Evolutionary conservation across 2,329 filamentous ascomycete genomes (phyloP).

Genomic region (Verticillium isaacii): DNA sequence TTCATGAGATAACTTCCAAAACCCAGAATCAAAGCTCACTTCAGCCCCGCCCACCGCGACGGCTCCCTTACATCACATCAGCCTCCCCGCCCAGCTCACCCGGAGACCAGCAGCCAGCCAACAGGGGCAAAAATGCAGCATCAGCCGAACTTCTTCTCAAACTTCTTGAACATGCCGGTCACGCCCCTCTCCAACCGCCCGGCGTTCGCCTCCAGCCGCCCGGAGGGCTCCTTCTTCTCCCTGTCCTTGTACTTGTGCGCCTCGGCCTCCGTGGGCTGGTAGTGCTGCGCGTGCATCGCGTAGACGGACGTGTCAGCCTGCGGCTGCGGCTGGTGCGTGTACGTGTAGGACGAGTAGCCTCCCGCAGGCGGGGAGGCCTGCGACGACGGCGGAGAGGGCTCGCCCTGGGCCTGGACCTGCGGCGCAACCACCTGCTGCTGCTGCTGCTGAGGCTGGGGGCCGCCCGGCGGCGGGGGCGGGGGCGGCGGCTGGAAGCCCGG

Average conservation of each 20-base stretch:
- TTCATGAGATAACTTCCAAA: too few species aligned
- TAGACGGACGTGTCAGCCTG: constrained; percentile 38
- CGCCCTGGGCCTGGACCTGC: constrained; percentile 16
- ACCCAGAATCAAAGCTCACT: too few species aligned
- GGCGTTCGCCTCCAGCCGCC: constrained; percentile 59
- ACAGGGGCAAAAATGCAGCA: not conserved
- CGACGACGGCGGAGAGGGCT: constrained; percentile 21
- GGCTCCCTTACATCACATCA: too few species aligned
- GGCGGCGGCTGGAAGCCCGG: constrained; percentile 36
- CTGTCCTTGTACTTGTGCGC: constrained; percentile 34
- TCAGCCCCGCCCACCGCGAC: too few species aligned
- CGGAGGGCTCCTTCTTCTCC: constrained; percentile 36
- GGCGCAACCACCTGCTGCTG: constrained; percentile 13
- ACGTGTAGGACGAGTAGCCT: constrained; percentile 53
- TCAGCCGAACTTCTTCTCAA: constrained; percentile 69
- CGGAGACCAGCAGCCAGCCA: not conserved
- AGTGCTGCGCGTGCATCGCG: constrained; percentile 62
- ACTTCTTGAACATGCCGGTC: constrained; percentile 68
- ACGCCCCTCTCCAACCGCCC: constrained; percentile 66
- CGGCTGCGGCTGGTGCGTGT: constrained; percentile 23
- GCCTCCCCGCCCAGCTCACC: not conserved
- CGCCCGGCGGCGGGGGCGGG: constrained; percentile 17
- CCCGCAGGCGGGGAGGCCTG: constrained; percentile 34
- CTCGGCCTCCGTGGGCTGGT: constrained; percentile 63
- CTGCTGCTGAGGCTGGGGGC: constrained; percentile 14